Evolutionary conservation across 148 eudicot genomes (phyloP).

Genomic region (Cornus florida): DNA sequence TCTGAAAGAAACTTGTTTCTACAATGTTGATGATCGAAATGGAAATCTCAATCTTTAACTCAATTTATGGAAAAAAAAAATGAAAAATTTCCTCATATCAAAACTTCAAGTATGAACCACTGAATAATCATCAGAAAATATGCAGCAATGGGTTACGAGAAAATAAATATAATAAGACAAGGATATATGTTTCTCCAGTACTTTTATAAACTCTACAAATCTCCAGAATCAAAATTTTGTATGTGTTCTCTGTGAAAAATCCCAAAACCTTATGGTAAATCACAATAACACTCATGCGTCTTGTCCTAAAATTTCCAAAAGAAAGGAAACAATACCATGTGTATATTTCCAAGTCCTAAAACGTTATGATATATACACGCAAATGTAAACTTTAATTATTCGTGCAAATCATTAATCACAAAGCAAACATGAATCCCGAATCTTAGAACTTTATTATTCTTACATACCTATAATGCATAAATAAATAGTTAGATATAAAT

Average conservation of each 20-base stretch:
- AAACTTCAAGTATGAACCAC: conserved; percentile 1
- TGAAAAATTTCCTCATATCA: background rate
- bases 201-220: background rate
- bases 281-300: background rate
- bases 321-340: background rate
- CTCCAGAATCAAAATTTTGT: background rate
- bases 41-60: background rate
- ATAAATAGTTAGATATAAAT: too few relatives aligned
- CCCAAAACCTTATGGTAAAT: background rate
- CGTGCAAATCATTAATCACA: too few relatives aligned
- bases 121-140: background rate
- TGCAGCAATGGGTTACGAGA: background rate
- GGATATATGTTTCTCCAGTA: background rate
- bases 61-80: background rate
- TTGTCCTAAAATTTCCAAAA: background rate
- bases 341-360: background rate
- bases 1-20: background rate
- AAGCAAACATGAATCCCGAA: too few relatives aligned
- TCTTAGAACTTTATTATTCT: too few relatives aligned
- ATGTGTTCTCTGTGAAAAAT: background rate
- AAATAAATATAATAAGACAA: background rate
- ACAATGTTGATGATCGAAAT: background rate
- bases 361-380: background rate
- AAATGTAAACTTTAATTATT: too few relatives aligned
- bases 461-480: too few relatives aligned